phyloP scores from a whole-genome alignment of 495 filamentous ascomycete species.

The Penicillium antarcticum region DNA sequence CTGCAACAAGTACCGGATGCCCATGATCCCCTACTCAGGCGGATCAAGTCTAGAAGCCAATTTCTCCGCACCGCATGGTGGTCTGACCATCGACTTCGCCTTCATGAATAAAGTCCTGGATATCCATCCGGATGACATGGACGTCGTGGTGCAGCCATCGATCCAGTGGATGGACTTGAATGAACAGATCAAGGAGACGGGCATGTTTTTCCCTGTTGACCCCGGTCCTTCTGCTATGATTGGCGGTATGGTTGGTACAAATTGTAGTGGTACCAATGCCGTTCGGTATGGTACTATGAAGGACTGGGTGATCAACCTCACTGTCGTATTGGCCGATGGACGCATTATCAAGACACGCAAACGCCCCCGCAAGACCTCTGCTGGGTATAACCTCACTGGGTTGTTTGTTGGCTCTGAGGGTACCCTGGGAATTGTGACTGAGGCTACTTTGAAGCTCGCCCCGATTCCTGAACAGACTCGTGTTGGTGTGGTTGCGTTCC shows the following conservation, averaged over 20 bases:
- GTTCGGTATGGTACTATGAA: conserved; percentile 95
- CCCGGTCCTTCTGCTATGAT: conserved; percentile 74
- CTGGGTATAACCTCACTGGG: conserved; percentile 83
- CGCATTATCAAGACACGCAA: conserved; percentile 78
- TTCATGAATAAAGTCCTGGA: conserved; percentile 79
- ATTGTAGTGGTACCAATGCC: conserved; percentile 90
- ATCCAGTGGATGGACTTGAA: conserved; percentile 93
- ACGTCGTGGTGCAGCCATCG: conserved; percentile 84
- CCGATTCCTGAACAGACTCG: conserved; percentile 70
- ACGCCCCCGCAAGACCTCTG: conserved; percentile 66
- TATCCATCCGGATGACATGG: conserved; percentile 84
- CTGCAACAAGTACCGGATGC: conserved; percentile 78
- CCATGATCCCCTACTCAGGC: conserved; percentile 82
- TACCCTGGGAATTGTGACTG: conserved; percentile 85
- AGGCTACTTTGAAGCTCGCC: conserved; percentile 79
- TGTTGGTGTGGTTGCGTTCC: conserved; percentile 85
- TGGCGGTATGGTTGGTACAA: conserved; percentile 93
- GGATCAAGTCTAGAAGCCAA: conserved; percentile 86
- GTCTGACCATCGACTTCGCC: conserved; percentile 85
- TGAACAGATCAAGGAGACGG: conserved; percentile 66
- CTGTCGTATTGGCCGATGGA: conserved; percentile 89
- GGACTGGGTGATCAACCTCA: conserved; percentile 90
- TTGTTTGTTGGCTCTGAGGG: conserved; percentile 92
- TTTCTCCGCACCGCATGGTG: conserved; percentile 80
- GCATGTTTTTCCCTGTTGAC: conserved; percentile 88